These are phyloP conservation scores for Diplocarpon mali DNA, from an alignment of 2,329 filamentous ascomycete genomes.

Conservation along the genomic window DNA sequence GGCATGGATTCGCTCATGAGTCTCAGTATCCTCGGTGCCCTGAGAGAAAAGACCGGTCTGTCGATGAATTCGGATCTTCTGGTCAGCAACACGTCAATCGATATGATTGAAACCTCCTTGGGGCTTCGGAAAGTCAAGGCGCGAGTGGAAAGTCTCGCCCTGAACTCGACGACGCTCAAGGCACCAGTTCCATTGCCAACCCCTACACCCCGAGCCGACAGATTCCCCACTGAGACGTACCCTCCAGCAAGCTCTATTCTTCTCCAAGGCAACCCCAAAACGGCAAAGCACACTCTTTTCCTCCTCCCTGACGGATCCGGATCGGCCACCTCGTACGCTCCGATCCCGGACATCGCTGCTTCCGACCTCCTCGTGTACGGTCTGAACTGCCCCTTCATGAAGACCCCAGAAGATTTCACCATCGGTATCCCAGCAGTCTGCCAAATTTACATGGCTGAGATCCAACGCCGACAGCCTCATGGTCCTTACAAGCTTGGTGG, in stretches of 20 bases:
- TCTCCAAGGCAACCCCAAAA: conserved; percentile 37
- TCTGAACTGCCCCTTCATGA: conserved; percentile 62
- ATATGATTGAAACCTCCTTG: conserved; percentile 5
- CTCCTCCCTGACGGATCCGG: conserved; percentile 38
- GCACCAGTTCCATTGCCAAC: too few relatives aligned
- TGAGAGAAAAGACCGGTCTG: background rate
- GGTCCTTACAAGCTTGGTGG: conserved; percentile 59
- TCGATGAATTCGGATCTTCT: conserved; percentile 28
- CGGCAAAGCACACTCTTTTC: conserved; percentile 33
- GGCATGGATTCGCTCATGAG: conserved; percentile 48
- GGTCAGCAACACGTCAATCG: conserved; percentile 17
- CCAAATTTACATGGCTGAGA: conserved; percentile 54
- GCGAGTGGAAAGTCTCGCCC: background rate
- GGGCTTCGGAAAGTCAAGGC: conserved; percentile 7
- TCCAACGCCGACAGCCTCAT: conserved; percentile 55
- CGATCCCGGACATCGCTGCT: conserved; percentile 27
- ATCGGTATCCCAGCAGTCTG: conserved; percentile 55
- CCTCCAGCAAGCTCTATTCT: conserved; percentile 26
- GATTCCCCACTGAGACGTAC: conserved; percentile 1
- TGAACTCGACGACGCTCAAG: too few relatives aligned
- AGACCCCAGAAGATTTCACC: conserved; percentile 50
- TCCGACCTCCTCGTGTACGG: conserved; percentile 39
- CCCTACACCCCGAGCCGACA: too few relatives aligned
- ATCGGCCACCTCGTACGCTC: conserved; percentile 25
- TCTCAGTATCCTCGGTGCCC: conserved; percentile 34